Base-by-base conservation (phyloP, 2,329 filamentous ascomycete species). In the Exophiala mesophila region DNA sequence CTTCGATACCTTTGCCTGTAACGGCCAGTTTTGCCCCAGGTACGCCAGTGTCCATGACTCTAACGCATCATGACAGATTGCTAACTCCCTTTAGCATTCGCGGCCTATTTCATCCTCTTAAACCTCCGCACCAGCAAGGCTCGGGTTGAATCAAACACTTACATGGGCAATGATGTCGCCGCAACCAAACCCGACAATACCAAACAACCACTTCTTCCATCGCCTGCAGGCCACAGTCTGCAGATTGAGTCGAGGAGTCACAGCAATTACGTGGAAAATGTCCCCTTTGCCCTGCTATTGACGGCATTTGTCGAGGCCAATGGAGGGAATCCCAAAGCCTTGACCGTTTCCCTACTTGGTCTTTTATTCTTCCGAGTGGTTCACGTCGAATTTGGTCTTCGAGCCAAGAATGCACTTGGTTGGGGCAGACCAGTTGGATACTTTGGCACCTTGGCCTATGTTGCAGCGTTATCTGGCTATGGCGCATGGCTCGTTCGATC, bases 231-330 rank as follows among this genome's bases (percentile, higher is more conserved):
- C 10, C 49, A 58, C 40, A 55, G 59, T 17, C 57, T 71, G 15
- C 61, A 60, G 44, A 52, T 67, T 21, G 59, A 61, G 5, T 56
- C 50, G 8, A 61, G 68, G 26, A 55, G 58, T 19, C 64, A 69
- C 41, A 47, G 55, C 20, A 71, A 70, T 41, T 72, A 69, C 49
- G 44, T 63, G 23, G 68, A 71, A 50, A 69, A 67, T 41, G 65
- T 69, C 12, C 66, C 68, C 1, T 40, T 70, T 6, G 61, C 63
- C 3, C 55, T 70, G 19, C 47, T 59, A 3, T 37, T 69, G 10
- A 58, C 63, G 3, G 50, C 62, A n/a, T 42, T 69, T 10, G 67
- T 64, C 16, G 69, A 72, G 52, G 45, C 70, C n/a, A 71, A 70
- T 41, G 68, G 68, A 12, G 68, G 59, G 5, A 59, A 66, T 32